These are phyloP conservation scores for Quercus berberidifolia DNA, from an alignment of 306 rosid species.

Conservation along the genomic window DNA sequence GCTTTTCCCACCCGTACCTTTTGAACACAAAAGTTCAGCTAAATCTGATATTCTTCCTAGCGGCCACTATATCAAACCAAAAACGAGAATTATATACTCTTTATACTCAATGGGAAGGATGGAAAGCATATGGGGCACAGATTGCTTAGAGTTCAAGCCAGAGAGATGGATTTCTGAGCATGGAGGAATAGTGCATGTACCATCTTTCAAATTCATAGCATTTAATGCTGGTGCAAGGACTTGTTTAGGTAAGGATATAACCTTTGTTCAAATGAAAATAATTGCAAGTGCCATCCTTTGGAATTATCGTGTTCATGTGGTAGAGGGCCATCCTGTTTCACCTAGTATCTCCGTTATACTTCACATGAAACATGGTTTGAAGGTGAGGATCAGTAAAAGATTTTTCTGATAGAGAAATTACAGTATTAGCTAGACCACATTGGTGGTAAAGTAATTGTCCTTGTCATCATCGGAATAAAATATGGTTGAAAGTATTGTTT, in stretches of 20 bases:
- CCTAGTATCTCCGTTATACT: conserved; percentile 23
- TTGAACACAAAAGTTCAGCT: conserved; percentile 24
- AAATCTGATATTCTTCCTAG: conserved; percentile 44
- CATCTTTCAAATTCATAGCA: conserved; percentile 43
- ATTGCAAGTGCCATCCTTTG: conserved; percentile 22
- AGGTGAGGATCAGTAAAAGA: conserved; percentile 9
- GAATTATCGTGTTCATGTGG: conserved; percentile 22
- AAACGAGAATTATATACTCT: conserved; percentile 13
- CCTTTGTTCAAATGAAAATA: conserved; percentile 43
- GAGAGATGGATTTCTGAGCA: conserved; percentile 52
- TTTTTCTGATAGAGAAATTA: neutral
- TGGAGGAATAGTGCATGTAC: conserved; percentile 26
- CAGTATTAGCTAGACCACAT: too few relatives aligned
- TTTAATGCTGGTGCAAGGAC: conserved; percentile 59
- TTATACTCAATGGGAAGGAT: conserved; percentile 53
- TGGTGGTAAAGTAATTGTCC: too few relatives aligned
- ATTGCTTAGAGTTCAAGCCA: conserved; percentile 56
- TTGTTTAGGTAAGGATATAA: conserved; percentile 46
- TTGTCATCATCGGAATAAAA: too few relatives aligned
- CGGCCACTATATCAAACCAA: conserved; percentile 30
- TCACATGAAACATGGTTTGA: conserved; percentile 31
- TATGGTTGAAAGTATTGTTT: too few relatives aligned
- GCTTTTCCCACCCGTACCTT: conserved; percentile 51
- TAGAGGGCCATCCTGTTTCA: neutral
- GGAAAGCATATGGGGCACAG: conserved; percentile 49